phyloP scores from a whole-genome alignment of 2,329 filamentous ascomycete species.

The Aureobasidium leucospermi region DNA sequence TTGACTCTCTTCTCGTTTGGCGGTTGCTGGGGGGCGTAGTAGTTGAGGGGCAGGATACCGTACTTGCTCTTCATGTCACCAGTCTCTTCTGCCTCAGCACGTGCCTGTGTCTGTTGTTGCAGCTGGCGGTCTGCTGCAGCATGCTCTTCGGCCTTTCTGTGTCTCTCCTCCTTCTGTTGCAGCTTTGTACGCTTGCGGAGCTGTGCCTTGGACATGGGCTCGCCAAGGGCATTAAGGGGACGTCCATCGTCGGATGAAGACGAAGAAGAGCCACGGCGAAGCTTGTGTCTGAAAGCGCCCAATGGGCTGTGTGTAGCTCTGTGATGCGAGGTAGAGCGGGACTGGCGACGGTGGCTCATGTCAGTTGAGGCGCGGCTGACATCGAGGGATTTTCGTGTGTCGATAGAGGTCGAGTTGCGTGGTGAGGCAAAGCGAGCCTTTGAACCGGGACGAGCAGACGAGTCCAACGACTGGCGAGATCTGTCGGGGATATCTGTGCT shows the following conservation, averaged over 20 bases:
- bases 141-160: slow-evolving; percentile 37
- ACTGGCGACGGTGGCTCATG: neutral
- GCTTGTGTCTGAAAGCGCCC: slow-evolving; percentile 26
- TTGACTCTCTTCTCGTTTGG: slow-evolving; percentile 41
- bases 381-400: neutral
- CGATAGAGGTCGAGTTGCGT: slow-evolving; percentile 1
- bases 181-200: slow-evolving; percentile 41
- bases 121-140: slow-evolving; percentile 39
- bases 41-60: slow-evolving; percentile 51
- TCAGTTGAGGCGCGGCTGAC: neutral
- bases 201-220: slow-evolving; percentile 44
- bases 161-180: slow-evolving; percentile 38
- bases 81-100: slow-evolving; percentile 47
- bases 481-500: slow-evolving; percentile 1
- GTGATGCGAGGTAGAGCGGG: slow-evolving; percentile 15
- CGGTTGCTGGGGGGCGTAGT: slow-evolving; percentile 45
- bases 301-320: slow-evolving; percentile 27
- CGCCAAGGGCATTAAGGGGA: slow-evolving; percentile 43
- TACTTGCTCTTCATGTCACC: slow-evolving; percentile 53
- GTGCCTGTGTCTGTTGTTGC: slow-evolving; percentile 41
- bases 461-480: neutral
- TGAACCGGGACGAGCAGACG: neutral
- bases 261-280: slow-evolving; percentile 23
- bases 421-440: slow-evolving; percentile 3
- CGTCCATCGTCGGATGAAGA: slow-evolving; percentile 29